Evolutionary conservation across 2,329 filamentous ascomycete genomes (phyloP), one percentile per base, ranked within the genome.

Genomic region (Alternaria alternata): DNA sequence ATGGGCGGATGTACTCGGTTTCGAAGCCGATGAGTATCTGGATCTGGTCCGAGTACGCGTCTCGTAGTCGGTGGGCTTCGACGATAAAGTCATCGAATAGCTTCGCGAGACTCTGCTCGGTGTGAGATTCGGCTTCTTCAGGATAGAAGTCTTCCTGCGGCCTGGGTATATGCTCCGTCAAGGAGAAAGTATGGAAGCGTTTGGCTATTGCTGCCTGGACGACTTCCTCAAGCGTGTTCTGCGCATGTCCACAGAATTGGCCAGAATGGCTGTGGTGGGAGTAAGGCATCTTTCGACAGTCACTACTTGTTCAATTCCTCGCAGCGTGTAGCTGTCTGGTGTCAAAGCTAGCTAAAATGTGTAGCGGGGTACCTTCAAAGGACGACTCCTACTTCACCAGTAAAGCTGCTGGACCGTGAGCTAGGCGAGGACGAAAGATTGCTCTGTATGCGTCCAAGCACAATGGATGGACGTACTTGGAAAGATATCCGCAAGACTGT

Each of bases 201-300:
- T 90, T 85, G 48, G 84, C 80, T 68, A 98, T 92, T 66, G 94
- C 94, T 12, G 89, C 86, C 73, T 89, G 86, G 69, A 98, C 83
- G 49, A 98, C 87, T 66, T 93, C 89, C 78, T 98, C 94, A 9
- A 99, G 86, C 20, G 88, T 86, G 76, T 96, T 88, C 75, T 90
- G 88, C 51, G 95, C 95, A 82, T 99, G 95, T 6, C 71, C 71
- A 82, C 95, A 99, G 83, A 99, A 99, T 78, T 99, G 92, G 65
- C 95, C 95, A 38, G 95, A 98, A 81, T 99, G 95, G 75, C 93
- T 96, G 80, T 99, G 95, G 84, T 98, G 96, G 5, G 95, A 96
- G 82, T 96, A 97, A 2, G 94, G 94, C 95, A 98, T 98, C 28
- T 36, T 43, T 26, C 20, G 11, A n/a, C 51, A 12, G 26, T 28